These are phyloP conservation scores for Fusarium praegraminearum DNA, from an alignment of 2,329 filamentous ascomycete species.

Conservation along the genomic window DNA sequence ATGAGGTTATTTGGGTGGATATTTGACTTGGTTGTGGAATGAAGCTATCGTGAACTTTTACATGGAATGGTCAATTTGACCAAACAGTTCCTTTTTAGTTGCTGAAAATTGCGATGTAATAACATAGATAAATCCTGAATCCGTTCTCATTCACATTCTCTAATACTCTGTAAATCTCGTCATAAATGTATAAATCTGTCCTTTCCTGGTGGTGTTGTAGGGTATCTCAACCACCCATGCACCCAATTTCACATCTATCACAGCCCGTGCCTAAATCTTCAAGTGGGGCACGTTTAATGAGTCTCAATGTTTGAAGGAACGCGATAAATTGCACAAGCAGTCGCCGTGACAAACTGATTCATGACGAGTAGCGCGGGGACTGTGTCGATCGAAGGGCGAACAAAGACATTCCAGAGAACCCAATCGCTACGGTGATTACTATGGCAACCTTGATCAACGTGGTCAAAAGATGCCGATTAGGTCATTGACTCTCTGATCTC, in stretches of 20 bases:
- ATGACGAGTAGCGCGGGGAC: neutral
- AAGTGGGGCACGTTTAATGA: slow-evolving; percentile 6
- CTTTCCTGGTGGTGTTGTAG: slow-evolving; percentile 4
- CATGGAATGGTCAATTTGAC: rapidly evolving
- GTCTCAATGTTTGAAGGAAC: neutral
- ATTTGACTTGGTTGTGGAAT: rapidly evolving
- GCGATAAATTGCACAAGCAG: slow-evolving; percentile 1
- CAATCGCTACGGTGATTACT: neutral
- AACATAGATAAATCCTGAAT: too few species aligned
- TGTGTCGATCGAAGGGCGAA: neutral
- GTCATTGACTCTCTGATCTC: neutral
- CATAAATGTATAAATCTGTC: neutral
- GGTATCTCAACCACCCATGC: slow-evolving; percentile 4
- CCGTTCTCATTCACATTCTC: too few species aligned
- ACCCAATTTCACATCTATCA: neutral
- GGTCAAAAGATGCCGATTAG: neutral
- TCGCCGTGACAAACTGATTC: neutral
- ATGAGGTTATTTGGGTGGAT: too few species aligned
- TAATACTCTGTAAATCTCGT: rapidly evolving
- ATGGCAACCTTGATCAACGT: neutral
- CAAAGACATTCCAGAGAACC: neutral
- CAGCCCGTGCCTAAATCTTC: slow-evolving; percentile 6
- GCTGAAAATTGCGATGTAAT: neutral
- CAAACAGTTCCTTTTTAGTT: rapidly evolving
- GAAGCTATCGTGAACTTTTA: neutral